phyloP scores from a whole-genome alignment of 2,329 filamentous ascomycete genomes.

The Pseudogymnoascus sp. region DNA sequence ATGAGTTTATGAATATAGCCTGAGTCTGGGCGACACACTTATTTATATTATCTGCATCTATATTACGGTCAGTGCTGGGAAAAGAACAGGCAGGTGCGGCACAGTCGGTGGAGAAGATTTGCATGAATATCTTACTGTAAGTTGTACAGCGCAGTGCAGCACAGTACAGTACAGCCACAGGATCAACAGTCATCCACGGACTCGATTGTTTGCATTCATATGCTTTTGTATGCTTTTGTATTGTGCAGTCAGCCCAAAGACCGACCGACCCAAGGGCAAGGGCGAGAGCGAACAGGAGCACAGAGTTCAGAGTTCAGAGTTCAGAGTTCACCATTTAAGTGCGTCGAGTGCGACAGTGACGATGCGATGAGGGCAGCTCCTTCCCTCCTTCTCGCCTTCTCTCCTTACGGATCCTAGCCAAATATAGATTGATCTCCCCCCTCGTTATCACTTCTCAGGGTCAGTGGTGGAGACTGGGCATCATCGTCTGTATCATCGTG shows the following conservation, averaged over 20 bases:
- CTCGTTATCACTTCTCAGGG: conserved; percentile 3
- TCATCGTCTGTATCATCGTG: conserved; percentile 2
- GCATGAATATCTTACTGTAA: not conserved
- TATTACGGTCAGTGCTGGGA: not conserved
- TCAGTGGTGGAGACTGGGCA: conserved; percentile 1
- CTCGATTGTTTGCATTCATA: not conserved
- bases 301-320: not conserved
- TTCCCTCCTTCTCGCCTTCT: not conserved
- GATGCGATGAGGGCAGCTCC: not conserved
- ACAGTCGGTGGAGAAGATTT: not conserved
- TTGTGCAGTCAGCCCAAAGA: not conserved
- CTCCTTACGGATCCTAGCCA: not conserved
- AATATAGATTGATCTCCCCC: conserved; percentile 5
- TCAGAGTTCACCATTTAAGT: not conserved
- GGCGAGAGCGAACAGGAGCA: not conserved
- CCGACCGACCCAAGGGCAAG: not conserved
- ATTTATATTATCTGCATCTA: not conserved
- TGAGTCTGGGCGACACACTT: not conserved
- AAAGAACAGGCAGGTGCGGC: not conserved
- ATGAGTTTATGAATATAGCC: not conserved
- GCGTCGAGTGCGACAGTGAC: not conserved
- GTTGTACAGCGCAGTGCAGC: not conserved
- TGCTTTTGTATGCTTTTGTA: not conserved
- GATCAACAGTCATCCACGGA: not conserved
- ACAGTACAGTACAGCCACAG: not conserved